Base-by-base conservation (phyloP, 805 yeast species). In the Zygoascus ofunaensis region DNA sequence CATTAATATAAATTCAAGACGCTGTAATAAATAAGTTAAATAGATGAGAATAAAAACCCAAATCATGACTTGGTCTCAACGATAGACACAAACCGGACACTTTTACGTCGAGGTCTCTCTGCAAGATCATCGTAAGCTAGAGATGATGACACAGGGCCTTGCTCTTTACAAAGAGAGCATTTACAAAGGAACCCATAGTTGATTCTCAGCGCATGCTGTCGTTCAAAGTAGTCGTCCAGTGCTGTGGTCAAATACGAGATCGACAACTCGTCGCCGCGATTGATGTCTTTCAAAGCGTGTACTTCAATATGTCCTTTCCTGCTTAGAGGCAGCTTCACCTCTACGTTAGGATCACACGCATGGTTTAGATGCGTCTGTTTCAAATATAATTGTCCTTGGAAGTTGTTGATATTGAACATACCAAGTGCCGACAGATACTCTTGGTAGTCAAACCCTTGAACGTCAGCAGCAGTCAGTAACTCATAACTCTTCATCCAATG, bases 181-280 rank as follows among this genome's bases (percentile, higher is more conserved):
- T 59, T 61, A 61, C 95, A 86, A 17, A 72, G 56, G 59, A 86
- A 86, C 3, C 94, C 94, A 85, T 87, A 86, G 53, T 81, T 80
- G 10, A 78, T 76, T 47, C 89, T 63, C 40, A 86, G 64, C 50
- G 75, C 79, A 50, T 82, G 60, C 54, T 76, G 78, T 50, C 95
- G 72, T 46, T 79, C 76, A 38, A 71, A 74, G 5, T 79, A 74
- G 2, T 77, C 74, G 53, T 76, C 79, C 4, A 65, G 59, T 4
- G 32, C 33, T n/a, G 21, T 23, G 53, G 82, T 77, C 1, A 84
- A 84, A 54, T 86, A 86, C 2, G 82, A 70, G 1, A 83, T 77
- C 0, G 75, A 65, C 34, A 86, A 68, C 57, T 85, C 92, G 52
- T 82, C 87, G 17, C 81, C 82, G 1, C 72, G 65, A 41, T 62